A percentile compares a stretch with the other conserved stretches of the same genome.
phyloP scores from a whole-genome alignment of 2,329 filamentous ascomycete species.

The Emmonsiellopsis sp. region DNA sequence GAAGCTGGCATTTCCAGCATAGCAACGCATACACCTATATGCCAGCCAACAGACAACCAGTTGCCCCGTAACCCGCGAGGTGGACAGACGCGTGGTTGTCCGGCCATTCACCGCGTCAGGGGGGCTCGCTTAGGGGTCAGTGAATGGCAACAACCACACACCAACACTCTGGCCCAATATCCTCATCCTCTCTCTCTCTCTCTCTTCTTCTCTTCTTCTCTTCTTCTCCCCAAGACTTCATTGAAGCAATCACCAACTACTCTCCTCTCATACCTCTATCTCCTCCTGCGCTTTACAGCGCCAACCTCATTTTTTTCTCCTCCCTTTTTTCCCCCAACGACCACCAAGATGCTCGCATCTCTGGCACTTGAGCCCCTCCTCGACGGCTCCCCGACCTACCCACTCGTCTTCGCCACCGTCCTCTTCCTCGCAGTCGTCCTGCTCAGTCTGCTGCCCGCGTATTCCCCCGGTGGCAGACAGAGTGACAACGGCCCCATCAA shows the following conservation, averaged over 20 bases:
- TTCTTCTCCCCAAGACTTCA: not conserved
- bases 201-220: not conserved
- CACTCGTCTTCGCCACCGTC: not conserved
- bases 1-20: too few species aligned
- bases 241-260: not conserved
- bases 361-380: not conserved
- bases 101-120: not conserved
- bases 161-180: not conserved
- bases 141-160: not conserved
- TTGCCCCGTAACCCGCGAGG: too few species aligned
- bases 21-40: too few species aligned
- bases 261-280: not conserved
- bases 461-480: not conserved
- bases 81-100: not conserved
- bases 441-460: not conserved
- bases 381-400: not conserved
- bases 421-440: not conserved
- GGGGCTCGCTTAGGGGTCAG: not conserved
- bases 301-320: not conserved
- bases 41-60: too few species aligned
- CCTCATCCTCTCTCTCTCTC: not conserved
- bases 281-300: not conserved
- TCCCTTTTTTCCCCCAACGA: not conserved
- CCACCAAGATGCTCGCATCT: not conserved
- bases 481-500: not conserved